phyloP scores from a whole-genome alignment of 1,139 yeast species.

The Groenewaldozyma auringiensis region DNA sequence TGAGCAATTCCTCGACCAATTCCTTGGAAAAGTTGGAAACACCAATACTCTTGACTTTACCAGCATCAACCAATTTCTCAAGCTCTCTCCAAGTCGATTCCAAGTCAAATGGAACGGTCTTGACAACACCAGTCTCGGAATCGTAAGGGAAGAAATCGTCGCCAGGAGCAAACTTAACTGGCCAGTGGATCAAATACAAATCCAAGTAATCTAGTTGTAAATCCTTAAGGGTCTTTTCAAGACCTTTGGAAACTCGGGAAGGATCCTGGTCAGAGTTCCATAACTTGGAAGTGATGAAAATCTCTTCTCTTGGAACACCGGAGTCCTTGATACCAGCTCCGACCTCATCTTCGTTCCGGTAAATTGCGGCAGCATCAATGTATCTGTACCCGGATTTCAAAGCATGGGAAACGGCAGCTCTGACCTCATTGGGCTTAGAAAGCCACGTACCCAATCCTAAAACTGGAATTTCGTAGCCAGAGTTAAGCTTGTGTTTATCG shows the following conservation, averaged over 20 bases:
- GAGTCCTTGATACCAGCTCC: conserved; percentile 37
- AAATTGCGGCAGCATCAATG: conserved; percentile 57
- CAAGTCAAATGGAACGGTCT: conserved; percentile 58
- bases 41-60: conserved; percentile 67
- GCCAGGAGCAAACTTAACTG: conserved; percentile 56
- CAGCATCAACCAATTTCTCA: conserved; percentile 51
- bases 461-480: conserved; percentile 39
- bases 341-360: conserved; percentile 49
- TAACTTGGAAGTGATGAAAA: conserved; percentile 69
- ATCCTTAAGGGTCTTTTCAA: conserved; percentile 51
- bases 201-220: conserved; percentile 65
- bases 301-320: conserved; percentile 48
- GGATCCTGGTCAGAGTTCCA: conserved; percentile 71
- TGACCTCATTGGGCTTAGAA: conserved; percentile 35
- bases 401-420: conserved; percentile 37
- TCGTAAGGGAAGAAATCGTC: conserved; percentile 54
- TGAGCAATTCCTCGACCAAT: conserved; percentile 59
- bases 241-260: conserved; percentile 40
- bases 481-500: conserved; percentile 24
- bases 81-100: conserved; percentile 68
- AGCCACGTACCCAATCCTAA: conserved; percentile 60
- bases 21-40: conserved; percentile 75
- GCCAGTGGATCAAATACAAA: conserved; percentile 56
- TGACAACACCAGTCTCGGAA: conserved; percentile 56
- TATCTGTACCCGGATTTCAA: conserved; percentile 50